These are phyloP conservation scores for Colletotrichum sp. DNA, from an alignment of 2,329 filamentous ascomycete genomes.

Conservation along the genomic window DNA sequence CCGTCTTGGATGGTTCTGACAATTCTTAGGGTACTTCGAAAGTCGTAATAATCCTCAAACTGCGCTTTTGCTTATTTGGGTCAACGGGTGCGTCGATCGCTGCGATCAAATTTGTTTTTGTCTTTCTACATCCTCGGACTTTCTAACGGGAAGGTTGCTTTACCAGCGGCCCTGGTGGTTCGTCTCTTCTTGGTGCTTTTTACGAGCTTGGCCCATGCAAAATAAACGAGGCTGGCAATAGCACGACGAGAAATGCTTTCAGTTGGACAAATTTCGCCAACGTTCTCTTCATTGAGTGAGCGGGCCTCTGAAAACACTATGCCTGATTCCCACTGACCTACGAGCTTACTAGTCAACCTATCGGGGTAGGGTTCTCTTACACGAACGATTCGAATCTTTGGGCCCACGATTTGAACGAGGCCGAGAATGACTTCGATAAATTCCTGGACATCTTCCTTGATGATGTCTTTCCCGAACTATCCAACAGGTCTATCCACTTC, in stretches of 20 bases:
- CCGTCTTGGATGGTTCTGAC: not conserved
- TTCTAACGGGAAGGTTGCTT: not conserved
- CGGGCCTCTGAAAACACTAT: not conserved
- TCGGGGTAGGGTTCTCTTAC: slow-evolving; percentile 24
- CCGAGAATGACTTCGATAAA: slow-evolving; percentile 21
- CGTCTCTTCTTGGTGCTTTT: slow-evolving; percentile 22
- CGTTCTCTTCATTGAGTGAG: not conserved
- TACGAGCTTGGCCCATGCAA: slow-evolving; percentile 23
- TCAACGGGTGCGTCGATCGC: not conserved
- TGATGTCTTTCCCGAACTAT: slow-evolving; percentile 20
- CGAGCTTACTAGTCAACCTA: slow-evolving; percentile 17
- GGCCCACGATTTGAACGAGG: slow-evolving; percentile 15
- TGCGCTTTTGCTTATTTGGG: not conserved
- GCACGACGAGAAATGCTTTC: not conserved
- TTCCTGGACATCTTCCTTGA: slow-evolving; percentile 24
- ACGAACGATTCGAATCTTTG: slow-evolving; percentile 15
- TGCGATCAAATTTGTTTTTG: not conserved
- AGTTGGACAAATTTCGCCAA: not conserved
- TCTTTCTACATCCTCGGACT: not conserved
- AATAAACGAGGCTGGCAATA: slow-evolving; percentile 3
- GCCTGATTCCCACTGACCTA: not conserved
- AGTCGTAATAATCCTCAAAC: not conserved
- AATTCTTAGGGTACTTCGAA: not conserved
- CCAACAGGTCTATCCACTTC: slow-evolving; percentile 19
- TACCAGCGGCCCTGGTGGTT: slow-evolving; percentile 21